Evolutionary conservation across 139 green algal genomes (phyloP).

Genomic region (Zygnema circumcarinatum): DNA sequence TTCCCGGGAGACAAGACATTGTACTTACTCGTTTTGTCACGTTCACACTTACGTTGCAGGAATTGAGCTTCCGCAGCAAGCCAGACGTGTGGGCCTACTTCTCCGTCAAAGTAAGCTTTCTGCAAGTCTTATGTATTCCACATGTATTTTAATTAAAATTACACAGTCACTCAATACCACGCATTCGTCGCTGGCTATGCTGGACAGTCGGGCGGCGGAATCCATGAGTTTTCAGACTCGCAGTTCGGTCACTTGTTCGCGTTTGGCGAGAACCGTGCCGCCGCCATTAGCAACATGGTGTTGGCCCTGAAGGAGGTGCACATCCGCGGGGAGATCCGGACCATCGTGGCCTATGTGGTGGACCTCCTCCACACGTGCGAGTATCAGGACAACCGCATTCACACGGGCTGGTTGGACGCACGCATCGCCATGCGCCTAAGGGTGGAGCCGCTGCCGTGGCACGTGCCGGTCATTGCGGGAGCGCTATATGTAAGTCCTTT

Average conservation of each 20-base stretch:
- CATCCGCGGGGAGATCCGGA: slow-evolving; percentile 95
- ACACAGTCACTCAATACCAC: too few species aligned
- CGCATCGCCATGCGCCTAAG: slow-evolving; percentile 82
- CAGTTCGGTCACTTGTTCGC: slow-evolving; percentile 98
- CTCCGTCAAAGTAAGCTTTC: slow-evolving; percentile 68
- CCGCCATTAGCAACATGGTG: slow-evolving; percentile 89
- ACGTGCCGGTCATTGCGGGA: slow-evolving; percentile 89
- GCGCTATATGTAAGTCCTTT: slow-evolving; percentile 71
- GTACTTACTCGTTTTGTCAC: too few species aligned
- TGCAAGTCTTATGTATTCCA: background rate
- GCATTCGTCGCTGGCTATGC: too few species aligned
- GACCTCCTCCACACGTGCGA: slow-evolving; percentile 62
- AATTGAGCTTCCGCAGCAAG: slow-evolving; percentile 81
- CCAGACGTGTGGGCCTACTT: slow-evolving; percentile 97
- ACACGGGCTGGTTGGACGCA: slow-evolving; percentile 94
- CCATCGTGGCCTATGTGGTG: slow-evolving; percentile 84
- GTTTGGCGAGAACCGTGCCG: slow-evolving; percentile 78
- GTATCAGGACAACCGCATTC: slow-evolving; percentile 75
- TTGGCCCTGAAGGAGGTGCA: slow-evolving; percentile 92
- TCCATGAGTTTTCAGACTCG: slow-evolving; percentile 97
- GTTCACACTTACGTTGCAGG: slow-evolving; percentile 63
- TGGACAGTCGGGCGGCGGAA: slow-evolving; percentile 63
- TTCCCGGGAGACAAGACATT: too few species aligned
- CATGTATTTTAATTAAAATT: background rate
- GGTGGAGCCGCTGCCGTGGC: slow-evolving; percentile 76